Conservation (phyloP, 169 alveolate genomes). For the Plasmodium chabaudi region DNA sequence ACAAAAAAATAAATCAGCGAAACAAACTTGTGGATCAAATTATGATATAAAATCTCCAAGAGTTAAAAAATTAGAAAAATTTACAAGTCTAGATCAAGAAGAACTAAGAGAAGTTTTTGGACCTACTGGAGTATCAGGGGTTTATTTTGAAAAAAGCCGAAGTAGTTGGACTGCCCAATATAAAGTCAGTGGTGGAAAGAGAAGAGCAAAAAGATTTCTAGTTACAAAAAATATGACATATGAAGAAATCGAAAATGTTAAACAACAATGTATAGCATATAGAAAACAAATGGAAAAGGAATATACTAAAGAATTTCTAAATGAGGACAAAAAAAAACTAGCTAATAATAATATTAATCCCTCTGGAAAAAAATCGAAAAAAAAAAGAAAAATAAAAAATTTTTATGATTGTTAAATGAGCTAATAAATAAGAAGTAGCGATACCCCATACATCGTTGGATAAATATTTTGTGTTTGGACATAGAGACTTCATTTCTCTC, state of each 20-base stretch:
- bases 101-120: slow-evolving; percentile 67
- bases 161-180: slow-evolving; percentile 77
- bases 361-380: slow-evolving; percentile 14
- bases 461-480: too few relatives aligned
- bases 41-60: slow-evolving; percentile 59
- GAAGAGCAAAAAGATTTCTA: slow-evolving; percentile 74
- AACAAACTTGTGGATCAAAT: neutral
- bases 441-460: too few relatives aligned
- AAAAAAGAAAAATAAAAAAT: slow-evolving; percentile 41
- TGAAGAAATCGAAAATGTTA: slow-evolving; percentile 73
- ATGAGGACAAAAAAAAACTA: slow-evolving; percentile 38
- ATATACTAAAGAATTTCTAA: slow-evolving; percentile 39
- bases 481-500: neutral
- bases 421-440: neutral
- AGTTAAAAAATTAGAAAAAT: slow-evolving; percentile 56
- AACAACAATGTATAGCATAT: slow-evolving; percentile 70
- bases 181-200: slow-evolving; percentile 72
- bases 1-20: neutral
- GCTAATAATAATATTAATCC: slow-evolving; percentile 1
- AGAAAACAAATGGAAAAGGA: slow-evolving; percentile 75
- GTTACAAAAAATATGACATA: slow-evolving; percentile 71
- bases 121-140: slow-evolving; percentile 75
- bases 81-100: slow-evolving; percentile 70
- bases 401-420: slow-evolving; percentile 34
- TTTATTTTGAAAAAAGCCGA: slow-evolving; percentile 75